These are phyloP conservation scores for Termitomyces sp. DNA, from an alignment of 768 basidiomycete species.

Conservation along the genomic window DNA sequence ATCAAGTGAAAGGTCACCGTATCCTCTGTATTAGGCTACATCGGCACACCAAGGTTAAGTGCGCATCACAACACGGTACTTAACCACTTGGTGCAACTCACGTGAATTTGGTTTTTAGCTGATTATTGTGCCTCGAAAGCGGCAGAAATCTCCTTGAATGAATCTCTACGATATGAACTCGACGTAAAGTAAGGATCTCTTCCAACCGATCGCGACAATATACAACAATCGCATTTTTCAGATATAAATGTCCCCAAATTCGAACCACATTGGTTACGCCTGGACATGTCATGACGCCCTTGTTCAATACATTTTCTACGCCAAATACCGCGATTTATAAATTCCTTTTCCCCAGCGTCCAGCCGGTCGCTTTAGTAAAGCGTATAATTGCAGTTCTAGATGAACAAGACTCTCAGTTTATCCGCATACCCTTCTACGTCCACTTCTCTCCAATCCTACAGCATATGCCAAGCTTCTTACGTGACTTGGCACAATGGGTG, in stretches of 20 bases:
- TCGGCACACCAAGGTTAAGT: constrained; percentile 76
- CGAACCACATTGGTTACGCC: constrained; percentile 87
- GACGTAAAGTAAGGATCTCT: constrained; percentile 52
- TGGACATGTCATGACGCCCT: constrained; percentile 69
- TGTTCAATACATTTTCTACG: constrained; percentile 61
- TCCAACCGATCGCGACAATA: neutral
- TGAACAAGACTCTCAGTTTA: constrained; percentile 65
- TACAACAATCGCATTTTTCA: constrained; percentile 15
- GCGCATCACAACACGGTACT: constrained; percentile 19
- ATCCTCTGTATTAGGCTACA: constrained; percentile 67
- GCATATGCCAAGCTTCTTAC: constrained; percentile 63
- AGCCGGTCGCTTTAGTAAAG: constrained; percentile 74
- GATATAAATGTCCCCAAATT: constrained; percentile 70
- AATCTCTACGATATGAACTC: constrained; percentile 84
- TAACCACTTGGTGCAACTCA: neutral
- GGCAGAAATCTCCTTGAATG: constrained; percentile 74
- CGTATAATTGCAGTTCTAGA: constrained; percentile 78
- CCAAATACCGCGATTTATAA: constrained; percentile 46
- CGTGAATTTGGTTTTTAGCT: constrained; percentile 32
- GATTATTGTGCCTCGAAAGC: constrained; percentile 95
- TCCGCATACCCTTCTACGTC: constrained; percentile 70
- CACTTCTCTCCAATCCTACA: constrained; percentile 51
- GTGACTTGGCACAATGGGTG: constrained; percentile 78
- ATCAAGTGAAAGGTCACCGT: constrained; percentile 55
- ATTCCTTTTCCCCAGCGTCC: constrained; percentile 75